Evolutionary conservation across 208 protist species (phyloP), one percentile per base, ranked within the genome.

Genomic region (Acanthamoeba royreba): DNA sequence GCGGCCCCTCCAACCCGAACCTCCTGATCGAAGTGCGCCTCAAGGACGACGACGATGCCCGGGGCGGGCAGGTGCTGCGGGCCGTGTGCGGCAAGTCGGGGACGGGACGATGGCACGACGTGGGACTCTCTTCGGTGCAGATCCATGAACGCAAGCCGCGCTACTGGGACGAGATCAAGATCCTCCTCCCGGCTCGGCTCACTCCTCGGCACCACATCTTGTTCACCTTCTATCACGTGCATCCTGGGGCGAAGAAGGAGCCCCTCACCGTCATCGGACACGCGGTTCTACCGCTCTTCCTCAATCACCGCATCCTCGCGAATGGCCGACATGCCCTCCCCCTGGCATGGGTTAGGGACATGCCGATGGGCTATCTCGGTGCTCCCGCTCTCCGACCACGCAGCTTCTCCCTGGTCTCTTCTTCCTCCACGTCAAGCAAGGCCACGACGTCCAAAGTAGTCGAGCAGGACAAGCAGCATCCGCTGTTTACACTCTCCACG

Each of bases 221-320:
- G n/a, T 96, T 96, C 38, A 91, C 66, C 46, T 95, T 95, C 47
- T 96, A 95, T 46, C 95, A 96, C 85, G 28, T 96, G 43, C 92
- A 96, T 28, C 79, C 79, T 25, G 49, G 49, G 8, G 46, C 33
- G 46, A 5, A 28, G 19, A 88, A 38, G 31, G 79, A 88, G 35
- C 25, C 79, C n/a, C 33, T 19, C 8, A 63, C 33, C 1, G 43
- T 53, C 22, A 8, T 88, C 22, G 79, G 79, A 4, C 46, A 88
- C 31, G 1, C 79, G 4, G 25, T 88, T 8, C 45, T 88, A 31
- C 79, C 79, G 13, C 49, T 88, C 47, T 88, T 88, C 79, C 40
- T 47, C 49, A 77, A 72, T 35, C 53, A 88, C 74, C 58, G n/a
- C 69, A n/a, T 81, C 1, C 5, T 81, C 22, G 17, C 69, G 40